phyloP scores from a whole-genome alignment of 805 yeast species.

The Kregervanrija delftensis region DNA sequence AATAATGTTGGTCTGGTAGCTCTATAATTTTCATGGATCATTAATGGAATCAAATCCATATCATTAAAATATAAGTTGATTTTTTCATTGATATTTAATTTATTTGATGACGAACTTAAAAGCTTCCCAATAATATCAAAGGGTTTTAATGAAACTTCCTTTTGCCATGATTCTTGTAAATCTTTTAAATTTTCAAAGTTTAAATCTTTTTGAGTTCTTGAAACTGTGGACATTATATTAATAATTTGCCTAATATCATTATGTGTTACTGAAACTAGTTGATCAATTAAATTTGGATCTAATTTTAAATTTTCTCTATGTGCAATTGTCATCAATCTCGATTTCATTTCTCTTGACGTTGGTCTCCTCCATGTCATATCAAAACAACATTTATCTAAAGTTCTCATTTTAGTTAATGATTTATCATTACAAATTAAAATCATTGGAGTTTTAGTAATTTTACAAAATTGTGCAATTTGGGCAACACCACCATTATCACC shows the following conservation, averaged over 20 bases:
- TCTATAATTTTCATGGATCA: constrained; percentile 92
- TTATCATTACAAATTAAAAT: constrained; percentile 92
- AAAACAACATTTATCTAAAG: constrained; percentile 76
- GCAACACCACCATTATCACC: constrained; percentile 99
- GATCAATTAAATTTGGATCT: constrained; percentile 76
- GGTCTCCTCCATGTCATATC: constrained; percentile 89
- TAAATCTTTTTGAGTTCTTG: constrained; percentile 62
- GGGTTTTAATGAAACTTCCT: constrained; percentile 84
- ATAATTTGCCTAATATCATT: constrained; percentile 94
- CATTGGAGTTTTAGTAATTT: constrained; percentile 81
- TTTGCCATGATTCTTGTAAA: constrained; percentile 72
- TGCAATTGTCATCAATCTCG: constrained; percentile 87
- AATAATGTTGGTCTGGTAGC: constrained; percentile 47
- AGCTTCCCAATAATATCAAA: constrained; percentile 78
- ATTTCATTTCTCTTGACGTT: constrained; percentile 68
- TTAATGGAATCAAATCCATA: constrained; percentile 87
- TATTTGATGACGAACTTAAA: constrained; percentile 53
- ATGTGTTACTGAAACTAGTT: constrained; percentile 74
- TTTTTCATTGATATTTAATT: constrained; percentile 67
- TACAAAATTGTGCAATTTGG: constrained; percentile 80
- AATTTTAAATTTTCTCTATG: constrained; percentile 73
- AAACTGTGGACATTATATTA: constrained; percentile 77
- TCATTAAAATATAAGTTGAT: constrained; percentile 89
- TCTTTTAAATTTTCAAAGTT: constrained; percentile 56
- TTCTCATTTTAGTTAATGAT: constrained; percentile 89